Evolutionary conservation across 768 basidiomycete species (phyloP), one percentile per base, ranked within the genome.

Genomic region (Suillus bovinus): DNA sequence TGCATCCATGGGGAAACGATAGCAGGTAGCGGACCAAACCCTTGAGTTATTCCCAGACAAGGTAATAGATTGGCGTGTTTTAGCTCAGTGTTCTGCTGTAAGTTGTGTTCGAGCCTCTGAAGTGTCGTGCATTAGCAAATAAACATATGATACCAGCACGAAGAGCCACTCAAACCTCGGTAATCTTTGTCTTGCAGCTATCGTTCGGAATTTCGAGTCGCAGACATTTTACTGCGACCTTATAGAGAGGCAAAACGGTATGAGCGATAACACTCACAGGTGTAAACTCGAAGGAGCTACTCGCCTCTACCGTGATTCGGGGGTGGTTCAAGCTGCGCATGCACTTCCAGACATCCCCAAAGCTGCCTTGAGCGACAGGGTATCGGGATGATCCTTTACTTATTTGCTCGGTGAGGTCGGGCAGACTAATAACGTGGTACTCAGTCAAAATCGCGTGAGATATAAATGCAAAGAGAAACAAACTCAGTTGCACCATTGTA

Each of bases 1-100:
- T 63, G 58, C 41, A 61, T 56, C 66, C 69, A 67, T 14, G 69
- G 69, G 39, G 61, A 69, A 20, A 72, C 63, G 54, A 69, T 66
- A 11, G 71, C 69, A 39, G 63, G 44, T 27, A 63, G 36, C 17
- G 53, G 66, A 7, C 61, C 61, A 59, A 65, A 71, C 34, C 65
- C 70, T 29, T 73, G 74, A 20, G 72, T 71, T 2, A 71, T 74
- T 16, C 79, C 79, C 54, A 72, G 70, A 0, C 80, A 69, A 39
- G 73, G 70, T 31, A 81, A 62, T n/a, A 81, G 70, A 59, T 80
- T 69, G 14, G 46, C 41, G 53, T 71, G 66, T 11, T 56, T 4
- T 4, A 71, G 59, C 41, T 52, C n/a, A 27, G 54, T 57, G 65
- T 67, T 69, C 4, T 65, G 66, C 24, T 60, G 59, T 13, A 71